These are phyloP conservation scores for Penicillium oxalicum DNA, from an alignment of 2,329 filamentous ascomycete species.

Conservation along the genomic window DNA sequence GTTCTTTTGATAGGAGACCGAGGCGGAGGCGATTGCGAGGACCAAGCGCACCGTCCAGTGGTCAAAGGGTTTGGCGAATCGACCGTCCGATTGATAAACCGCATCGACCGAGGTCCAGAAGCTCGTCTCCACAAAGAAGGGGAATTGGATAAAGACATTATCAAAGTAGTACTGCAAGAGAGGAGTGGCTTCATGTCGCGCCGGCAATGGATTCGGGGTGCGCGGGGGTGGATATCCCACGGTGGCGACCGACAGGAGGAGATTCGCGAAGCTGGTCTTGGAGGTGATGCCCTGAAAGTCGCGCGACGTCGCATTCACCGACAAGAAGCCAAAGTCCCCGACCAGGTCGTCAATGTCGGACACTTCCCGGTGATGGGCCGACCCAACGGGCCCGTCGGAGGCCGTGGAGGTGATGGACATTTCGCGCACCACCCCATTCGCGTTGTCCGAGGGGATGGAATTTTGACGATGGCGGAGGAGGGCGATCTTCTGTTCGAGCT, in stretches of 20 bases:
- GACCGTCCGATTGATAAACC: slow-evolving; percentile 65
- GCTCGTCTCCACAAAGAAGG: slow-evolving; percentile 73
- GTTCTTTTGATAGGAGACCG: slow-evolving; percentile 61
- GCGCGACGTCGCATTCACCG: slow-evolving; percentile 87
- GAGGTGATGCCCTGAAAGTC: slow-evolving; percentile 86
- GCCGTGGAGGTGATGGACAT: slow-evolving; percentile 34
- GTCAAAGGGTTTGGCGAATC: slow-evolving; percentile 60
- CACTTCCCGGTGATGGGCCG: slow-evolving; percentile 59
- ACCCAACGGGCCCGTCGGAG: slow-evolving; percentile 21
- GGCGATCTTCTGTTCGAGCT: slow-evolving; percentile 69
- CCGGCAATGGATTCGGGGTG: slow-evolving; percentile 58
- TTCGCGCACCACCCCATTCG: slow-evolving; percentile 24
- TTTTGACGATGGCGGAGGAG: slow-evolving; percentile 36
- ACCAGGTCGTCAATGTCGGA: slow-evolving; percentile 87
- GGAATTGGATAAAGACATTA: slow-evolving; percentile 73
- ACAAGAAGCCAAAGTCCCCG: slow-evolving; percentile 89
- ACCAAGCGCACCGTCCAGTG: slow-evolving; percentile 87
- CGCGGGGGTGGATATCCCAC: slow-evolving; percentile 65
- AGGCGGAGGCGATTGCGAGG: slow-evolving; percentile 71
- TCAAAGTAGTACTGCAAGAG: slow-evolving; percentile 79
- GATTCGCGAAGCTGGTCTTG: slow-evolving; percentile 85
- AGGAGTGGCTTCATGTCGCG: slow-evolving; percentile 60
- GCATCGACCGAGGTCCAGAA: slow-evolving; percentile 75
- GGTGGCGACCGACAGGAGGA: slow-evolving; percentile 76
- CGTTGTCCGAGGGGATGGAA: slow-evolving; percentile 20